phyloP scores from a whole-genome alignment of 1,284 basidiomycete species.

The Apiotrichum mycotoxinovorans region DNA sequence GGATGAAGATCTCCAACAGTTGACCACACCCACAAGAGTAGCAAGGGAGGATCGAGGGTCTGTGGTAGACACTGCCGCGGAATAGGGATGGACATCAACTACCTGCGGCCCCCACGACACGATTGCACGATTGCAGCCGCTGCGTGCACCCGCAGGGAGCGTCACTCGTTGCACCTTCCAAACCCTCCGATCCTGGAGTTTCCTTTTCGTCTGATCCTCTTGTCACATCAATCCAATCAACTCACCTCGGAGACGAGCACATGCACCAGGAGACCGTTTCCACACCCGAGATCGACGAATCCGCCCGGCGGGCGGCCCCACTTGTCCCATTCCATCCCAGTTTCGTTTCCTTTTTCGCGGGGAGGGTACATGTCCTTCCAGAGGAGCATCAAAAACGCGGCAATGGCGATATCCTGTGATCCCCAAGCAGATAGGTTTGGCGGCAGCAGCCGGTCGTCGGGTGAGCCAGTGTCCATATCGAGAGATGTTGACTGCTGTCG shows the following conservation, averaged over 20 bases:
- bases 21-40: no score
- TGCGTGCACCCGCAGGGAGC: no score
- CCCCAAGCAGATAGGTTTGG: conserved; percentile 41
- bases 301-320: conserved; percentile 78
- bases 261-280: conserved; percentile 83
- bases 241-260: conserved; percentile 67
- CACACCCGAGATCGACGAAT: conserved; percentile 85
- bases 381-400: conserved; percentile 83
- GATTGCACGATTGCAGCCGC: no score
- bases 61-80: no score
- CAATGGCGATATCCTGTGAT: conserved; percentile 77
- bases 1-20: no score
- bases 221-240: no score
- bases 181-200: no score
- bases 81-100: no score
- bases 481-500: conserved; percentile 1
- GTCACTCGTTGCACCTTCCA: no score
- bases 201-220: no score
- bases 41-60: no score
- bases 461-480: conserved; percentile 25
- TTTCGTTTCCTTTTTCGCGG: conserved; percentile 12
- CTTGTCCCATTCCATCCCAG: conserved; percentile 55
- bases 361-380: conserved; percentile 70
- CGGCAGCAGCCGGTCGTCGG: conserved; percentile 24
- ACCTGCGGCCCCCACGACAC: no score